Conservation (phyloP, 257 asterid species). For the Ophiorrhiza pumila region DNA sequence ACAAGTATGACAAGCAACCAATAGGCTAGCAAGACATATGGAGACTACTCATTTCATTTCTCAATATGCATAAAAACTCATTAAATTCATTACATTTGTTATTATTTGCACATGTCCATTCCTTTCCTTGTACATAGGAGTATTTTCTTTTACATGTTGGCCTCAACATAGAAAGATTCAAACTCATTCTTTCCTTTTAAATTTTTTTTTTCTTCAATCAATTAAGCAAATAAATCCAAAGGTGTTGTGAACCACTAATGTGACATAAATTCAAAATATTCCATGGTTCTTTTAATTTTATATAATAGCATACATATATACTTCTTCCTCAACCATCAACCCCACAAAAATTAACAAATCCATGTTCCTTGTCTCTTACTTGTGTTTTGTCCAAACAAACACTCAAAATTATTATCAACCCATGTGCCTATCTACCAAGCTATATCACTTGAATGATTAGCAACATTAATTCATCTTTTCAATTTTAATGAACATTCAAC, state of each 20-base stretch:
- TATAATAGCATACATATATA: neutral
- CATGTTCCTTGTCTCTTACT: conserved; percentile 9
- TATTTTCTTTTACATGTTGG: neutral
- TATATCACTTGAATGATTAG: neutral
- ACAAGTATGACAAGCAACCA: neutral
- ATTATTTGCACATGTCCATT: neutral
- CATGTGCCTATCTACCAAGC: too few relatives aligned
- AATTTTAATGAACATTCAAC: neutral
- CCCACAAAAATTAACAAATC: conserved; percentile 14
- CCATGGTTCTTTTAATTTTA: neutral
- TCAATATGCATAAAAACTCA: neutral
- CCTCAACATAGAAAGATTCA: neutral
- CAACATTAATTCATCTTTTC: neutral
- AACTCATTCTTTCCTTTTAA: too few relatives aligned
- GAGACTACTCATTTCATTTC: neutral
- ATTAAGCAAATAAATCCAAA: neutral
- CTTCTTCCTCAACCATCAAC: neutral
- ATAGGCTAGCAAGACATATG: neutral
- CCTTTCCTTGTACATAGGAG: neutral
- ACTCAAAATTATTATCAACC: neutral
- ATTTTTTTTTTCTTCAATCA: neutral
- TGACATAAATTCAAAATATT: conserved; percentile 11
- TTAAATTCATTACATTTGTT: neutral
- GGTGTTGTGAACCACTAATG: conserved; percentile 7
- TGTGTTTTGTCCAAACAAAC: conserved; percentile 1